Percentiles rank a stretch among this genome's conserved stretches.
Conservation (phyloP, 345 rosid genomes). For the Abelmoschus esculentus region DNA sequence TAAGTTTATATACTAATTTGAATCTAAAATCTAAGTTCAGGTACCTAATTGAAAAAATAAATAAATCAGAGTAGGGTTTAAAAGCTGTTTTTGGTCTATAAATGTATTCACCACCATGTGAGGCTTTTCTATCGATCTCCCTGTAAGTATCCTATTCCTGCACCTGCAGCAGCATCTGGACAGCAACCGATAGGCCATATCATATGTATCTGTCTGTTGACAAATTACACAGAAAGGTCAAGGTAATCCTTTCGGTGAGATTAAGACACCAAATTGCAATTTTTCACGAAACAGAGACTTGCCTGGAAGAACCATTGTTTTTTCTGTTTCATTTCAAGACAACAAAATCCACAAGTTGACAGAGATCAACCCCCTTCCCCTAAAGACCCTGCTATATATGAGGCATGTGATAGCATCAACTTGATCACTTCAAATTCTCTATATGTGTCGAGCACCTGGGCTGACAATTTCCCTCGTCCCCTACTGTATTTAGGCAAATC, state of each 20-base stretch:
- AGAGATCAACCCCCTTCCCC: no score
- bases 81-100: conserved; percentile 55
- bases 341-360: conserved; percentile 82
- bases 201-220: conserved; percentile 68
- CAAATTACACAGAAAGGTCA: conserved; percentile 8
- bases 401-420: no score
- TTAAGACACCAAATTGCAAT: conserved; percentile 7
- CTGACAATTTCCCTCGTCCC: no score
- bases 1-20: no score
- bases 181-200: conserved; percentile 69
- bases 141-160: conserved; percentile 85
- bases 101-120: conserved; percentile 38
- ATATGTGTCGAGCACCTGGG: no score
- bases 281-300: conserved; percentile 19
- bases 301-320: conserved; percentile 90
- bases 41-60: no score
- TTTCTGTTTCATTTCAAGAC: conserved; percentile 78
- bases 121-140: conserved; percentile 51
- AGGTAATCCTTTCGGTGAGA: conserved; percentile 1
- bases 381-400: no score
- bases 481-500: no score
- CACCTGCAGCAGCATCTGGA: no score
- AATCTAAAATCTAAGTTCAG: no score
- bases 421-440: no score
- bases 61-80: conserved; percentile 12